Percentiles rank a stretch among this genome's conserved stretches.
Conservation (phyloP, 352 stramenopile genomes). For the Phytophthora ramorum region DNA sequence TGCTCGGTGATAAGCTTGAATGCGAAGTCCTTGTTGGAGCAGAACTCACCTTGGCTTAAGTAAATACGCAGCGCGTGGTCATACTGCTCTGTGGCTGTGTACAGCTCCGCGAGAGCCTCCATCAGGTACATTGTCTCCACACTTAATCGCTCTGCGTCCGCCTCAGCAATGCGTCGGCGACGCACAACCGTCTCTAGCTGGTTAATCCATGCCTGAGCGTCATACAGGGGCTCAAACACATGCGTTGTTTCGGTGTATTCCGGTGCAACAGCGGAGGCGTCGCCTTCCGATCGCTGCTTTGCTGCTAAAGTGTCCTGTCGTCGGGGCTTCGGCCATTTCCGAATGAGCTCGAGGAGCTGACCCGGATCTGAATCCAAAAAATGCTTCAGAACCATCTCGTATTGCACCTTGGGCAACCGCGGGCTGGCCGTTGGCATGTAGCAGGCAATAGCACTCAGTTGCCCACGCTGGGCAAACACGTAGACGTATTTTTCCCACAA, state of each 20-base stretch:
- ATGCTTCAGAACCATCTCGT: conserved; percentile 89
- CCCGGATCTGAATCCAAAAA: conserved; percentile 84
- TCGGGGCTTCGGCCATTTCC: conserved; percentile 83
- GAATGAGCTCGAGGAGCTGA: conserved; percentile 78
- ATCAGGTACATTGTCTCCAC: conserved; percentile 86
- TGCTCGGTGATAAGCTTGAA: conserved; percentile 89
- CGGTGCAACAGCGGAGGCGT: conserved; percentile 43
- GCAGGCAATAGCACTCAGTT: conserved; percentile 73
- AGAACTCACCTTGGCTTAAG: conserved; percentile 83
- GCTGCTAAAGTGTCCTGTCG: conserved; percentile 39
- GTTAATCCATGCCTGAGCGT: conserved; percentile 83
- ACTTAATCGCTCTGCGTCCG: conserved; percentile 60
- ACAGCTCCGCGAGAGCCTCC: conserved; percentile 83
- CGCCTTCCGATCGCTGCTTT: conserved; percentile 25
- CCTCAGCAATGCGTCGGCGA: conserved; percentile 72
- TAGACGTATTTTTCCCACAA: conserved; percentile 91
- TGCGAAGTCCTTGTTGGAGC: conserved; percentile 86
- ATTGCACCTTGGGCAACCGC: conserved; percentile 71
- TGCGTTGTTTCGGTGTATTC: conserved; percentile 79
- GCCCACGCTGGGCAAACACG: conserved; percentile 80
- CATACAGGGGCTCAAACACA: conserved; percentile 81
- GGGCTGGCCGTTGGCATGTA: conserved; percentile 79
- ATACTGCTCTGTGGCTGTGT: conserved; percentile 83
- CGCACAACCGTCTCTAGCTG: conserved; percentile 80
- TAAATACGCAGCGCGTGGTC: conserved; percentile 88